A percentile compares a stretch with the other conserved stretches of the same genome.
Conservation (phyloP, 805 yeast genomes). For the Sugiyamaella valdiviana region DNA sequence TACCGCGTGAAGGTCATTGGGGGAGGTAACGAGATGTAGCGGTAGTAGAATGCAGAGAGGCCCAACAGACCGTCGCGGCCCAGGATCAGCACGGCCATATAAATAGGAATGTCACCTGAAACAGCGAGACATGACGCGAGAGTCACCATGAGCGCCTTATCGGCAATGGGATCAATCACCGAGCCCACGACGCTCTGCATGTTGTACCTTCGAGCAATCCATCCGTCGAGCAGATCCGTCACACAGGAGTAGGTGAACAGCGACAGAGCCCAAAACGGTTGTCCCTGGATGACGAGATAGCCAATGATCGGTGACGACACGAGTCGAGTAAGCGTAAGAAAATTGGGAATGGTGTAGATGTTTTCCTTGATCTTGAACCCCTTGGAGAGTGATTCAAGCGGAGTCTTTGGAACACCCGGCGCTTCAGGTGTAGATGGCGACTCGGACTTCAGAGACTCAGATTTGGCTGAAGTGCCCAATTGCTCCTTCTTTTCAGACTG, state of each 20-base stretch:
- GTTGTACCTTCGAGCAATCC: slow-evolving; percentile 73
- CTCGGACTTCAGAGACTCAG: not conserved
- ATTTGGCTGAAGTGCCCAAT: not conserved
- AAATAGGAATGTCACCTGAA: slow-evolving; percentile 58
- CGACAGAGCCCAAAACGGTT: slow-evolving; percentile 58
- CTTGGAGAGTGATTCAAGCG: too few relatives aligned
- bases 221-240: slow-evolving; percentile 91
- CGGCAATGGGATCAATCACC: slow-evolving; percentile 92
- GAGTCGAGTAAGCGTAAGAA: slow-evolving; percentile 76
- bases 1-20: slow-evolving; percentile 68
- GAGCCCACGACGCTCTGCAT: slow-evolving; percentile 81
- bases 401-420: too few relatives aligned
- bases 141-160: slow-evolving; percentile 80
- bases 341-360: slow-evolving; percentile 78
- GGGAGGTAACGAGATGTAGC: slow-evolving; percentile 66
- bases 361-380: slow-evolving; percentile 38
- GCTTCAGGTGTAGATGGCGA: not conserved
- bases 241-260: slow-evolving; percentile 79
- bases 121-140: slow-evolving; percentile 73
- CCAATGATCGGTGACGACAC: slow-evolving; percentile 81
- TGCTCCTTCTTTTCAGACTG: not conserved
- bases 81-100: slow-evolving; percentile 55
- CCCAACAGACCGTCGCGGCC: slow-evolving; percentile 80
- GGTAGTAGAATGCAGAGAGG: slow-evolving; percentile 59
- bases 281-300: slow-evolving; percentile 59